Evolutionary conservation across 2,329 filamentous ascomycete species (phyloP).

Genomic region (Claviceps sp.): DNA sequence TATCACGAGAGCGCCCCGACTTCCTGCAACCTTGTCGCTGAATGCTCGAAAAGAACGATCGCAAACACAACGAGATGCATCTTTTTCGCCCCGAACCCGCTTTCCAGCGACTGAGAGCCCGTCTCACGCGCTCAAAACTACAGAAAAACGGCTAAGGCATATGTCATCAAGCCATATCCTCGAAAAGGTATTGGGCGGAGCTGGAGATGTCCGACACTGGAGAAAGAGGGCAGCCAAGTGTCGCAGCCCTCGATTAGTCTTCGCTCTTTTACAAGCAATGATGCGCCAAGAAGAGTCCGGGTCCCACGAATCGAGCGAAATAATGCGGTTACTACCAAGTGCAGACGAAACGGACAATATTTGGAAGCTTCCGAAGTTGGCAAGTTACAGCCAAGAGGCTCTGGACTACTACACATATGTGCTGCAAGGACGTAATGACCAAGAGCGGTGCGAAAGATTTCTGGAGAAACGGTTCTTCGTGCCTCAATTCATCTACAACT

Average conservation of each 20-base stretch:
- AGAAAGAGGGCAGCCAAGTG: constrained; percentile 11
- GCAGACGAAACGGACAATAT: constrained; percentile 12
- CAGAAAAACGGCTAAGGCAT: constrained; percentile 10
- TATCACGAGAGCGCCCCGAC: neutral
- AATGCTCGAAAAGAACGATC: neutral
- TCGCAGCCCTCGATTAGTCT: constrained; percentile 15
- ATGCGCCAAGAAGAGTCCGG: constrained; percentile 13
- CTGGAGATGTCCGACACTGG: constrained; percentile 6
- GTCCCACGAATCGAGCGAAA: constrained; percentile 6
- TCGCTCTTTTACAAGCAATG: constrained; percentile 20
- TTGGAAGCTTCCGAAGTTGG: constrained; percentile 9
- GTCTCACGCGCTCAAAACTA: neutral
- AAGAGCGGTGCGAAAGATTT: constrained; percentile 19
- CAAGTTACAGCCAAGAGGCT: constrained; percentile 10
- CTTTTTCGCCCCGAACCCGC: neutral
- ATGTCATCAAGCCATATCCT: constrained; percentile 14
- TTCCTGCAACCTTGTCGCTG: neutral
- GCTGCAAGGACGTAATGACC: constrained; percentile 16
- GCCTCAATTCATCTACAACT: constrained; percentile 19
- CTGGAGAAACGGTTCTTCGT: constrained; percentile 12
- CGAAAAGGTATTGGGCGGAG: constrained; percentile 9
- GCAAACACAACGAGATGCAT: neutral
- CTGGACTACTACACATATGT: constrained; percentile 17
- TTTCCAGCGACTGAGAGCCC: neutral
- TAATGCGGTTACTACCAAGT: constrained; percentile 15